Evolutionary conservation across 176 grass and related monocot genomes (phyloP), one percentile per base, ranked within the genome.

Genomic region (Hordeum marinum): DNA sequence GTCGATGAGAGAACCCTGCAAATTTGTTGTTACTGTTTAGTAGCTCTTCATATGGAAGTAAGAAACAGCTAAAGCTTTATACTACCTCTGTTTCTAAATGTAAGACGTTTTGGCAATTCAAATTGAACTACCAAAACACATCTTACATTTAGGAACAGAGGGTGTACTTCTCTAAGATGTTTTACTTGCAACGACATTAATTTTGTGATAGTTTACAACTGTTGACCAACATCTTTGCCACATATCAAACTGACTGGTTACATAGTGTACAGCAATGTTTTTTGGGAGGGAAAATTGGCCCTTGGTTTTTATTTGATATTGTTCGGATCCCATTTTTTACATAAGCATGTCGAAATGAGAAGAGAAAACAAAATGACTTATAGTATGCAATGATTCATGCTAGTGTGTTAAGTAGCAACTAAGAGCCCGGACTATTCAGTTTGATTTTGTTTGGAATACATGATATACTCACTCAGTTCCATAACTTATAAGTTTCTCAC

Each of bases 1-100:
- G 52, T 77, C 12, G 20, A 77, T 77, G 54, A 77, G 31, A 23
- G 82, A 84, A 37, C 59, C 82, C 82, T 84, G 20, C 59, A 84
- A 52, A 84, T 50, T 36, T 21, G 59, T 36, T 21, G 59, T 58
- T 59, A 42, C 8, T 75, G 5, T 35, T 62, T 69, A 29, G 29
- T 29, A 29, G 29, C 12, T 36, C 41, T 77, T 55, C 46, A 3
- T 26, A 32, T 54, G 23, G 54, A 36, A 80, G n/a, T 61, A 81
- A 52, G 76, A 79, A 79, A 42, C 9, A 63, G 1, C 76, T 26
- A 43, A 25, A 46, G 12, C 11, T 46, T 13, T 46, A 46, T 46
- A 14, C 43, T 46, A 45, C 42, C 42, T 45, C 11, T 45, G 42
- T 42, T 42, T 42, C 9, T 42, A 42, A 42, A 42, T 42, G 41